Percentiles rank a stretch among this genome's conserved stretches.
Evolutionary conservation across 306 rosid genomes (phyloP).

Genomic region (Cucurbita moschata): DNA sequence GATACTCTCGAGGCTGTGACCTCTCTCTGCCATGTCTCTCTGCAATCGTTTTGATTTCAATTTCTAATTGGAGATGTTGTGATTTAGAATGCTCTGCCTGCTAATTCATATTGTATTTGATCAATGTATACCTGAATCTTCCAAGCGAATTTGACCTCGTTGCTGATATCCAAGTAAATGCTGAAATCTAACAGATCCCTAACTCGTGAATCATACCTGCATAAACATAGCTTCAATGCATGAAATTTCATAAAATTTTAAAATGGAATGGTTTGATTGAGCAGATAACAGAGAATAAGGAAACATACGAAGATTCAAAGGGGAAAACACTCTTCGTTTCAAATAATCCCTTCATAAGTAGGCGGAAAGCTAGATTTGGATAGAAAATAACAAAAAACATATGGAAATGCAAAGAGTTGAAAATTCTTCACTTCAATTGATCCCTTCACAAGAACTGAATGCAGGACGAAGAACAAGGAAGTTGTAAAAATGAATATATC

Average conservation of each 20-base stretch:
- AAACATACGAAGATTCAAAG: neutral
- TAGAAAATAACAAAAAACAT: neutral
- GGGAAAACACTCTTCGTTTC: neutral
- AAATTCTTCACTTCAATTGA: neutral
- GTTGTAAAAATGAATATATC: neutral
- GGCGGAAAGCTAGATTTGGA: neutral
- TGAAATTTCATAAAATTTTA: neutral
- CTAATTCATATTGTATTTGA: neutral
- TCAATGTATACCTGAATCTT: conserved; percentile 69
- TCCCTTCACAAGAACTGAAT: neutral
- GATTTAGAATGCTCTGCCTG: neutral
- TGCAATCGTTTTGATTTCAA: conserved; percentile 17
- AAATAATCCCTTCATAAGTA: neutral
- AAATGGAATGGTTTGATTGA: neutral
- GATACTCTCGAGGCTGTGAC: conserved; percentile 95
- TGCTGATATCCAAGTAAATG: conserved; percentile 89
- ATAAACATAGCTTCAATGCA: neutral
- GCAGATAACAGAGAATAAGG: neutral
- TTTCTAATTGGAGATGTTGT: neutral
- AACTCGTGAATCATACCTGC: conserved; percentile 72
- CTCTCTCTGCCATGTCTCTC: conserved; percentile 99
- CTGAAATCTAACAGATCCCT: conserved; percentile 91
- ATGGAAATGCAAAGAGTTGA: neutral
- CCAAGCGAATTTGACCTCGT: conserved; percentile 95
- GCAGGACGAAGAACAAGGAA: neutral